Percentiles rank a stretch among this genome's conserved stretches.
Evolutionary conservation across 1,139 yeast species (phyloP).

Genomic region (Lipomyces yarrowii): DNA sequence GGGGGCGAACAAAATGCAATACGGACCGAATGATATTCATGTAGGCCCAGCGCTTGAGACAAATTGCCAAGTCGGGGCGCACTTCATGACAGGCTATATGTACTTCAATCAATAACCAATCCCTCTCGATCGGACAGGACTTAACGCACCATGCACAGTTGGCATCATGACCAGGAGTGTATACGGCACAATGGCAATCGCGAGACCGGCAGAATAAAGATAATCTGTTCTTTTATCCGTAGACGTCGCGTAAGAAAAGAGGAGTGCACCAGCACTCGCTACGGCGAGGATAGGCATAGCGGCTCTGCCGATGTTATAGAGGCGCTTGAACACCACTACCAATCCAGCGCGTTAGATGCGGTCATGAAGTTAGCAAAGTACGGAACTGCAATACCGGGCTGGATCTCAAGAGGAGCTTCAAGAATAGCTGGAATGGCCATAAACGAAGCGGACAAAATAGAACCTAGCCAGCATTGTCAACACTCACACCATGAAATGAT

Average conservation of each 20-base stretch:
- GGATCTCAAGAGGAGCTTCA: not conserved
- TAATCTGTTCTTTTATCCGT: not conserved
- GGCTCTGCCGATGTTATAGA: not conserved
- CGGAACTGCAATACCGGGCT: not conserved
- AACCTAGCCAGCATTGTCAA: not conserved
- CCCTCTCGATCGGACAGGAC: not conserved
- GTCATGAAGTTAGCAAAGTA: not conserved
- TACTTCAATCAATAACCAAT: not conserved
- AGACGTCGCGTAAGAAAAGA: not conserved
- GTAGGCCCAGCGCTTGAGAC: not conserved
- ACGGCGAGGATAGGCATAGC: not conserved
- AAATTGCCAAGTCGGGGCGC: not conserved
- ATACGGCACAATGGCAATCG: not conserved
- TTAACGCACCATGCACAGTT: not conserved
- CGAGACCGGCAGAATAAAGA: not conserved
- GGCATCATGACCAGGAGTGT: not conserved
- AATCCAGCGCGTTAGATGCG: not conserved
- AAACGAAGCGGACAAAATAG: not conserved
- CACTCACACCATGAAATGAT: not conserved
- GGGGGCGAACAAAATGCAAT: not conserved
- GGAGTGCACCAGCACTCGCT: not conserved
- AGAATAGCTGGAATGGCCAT: not conserved
- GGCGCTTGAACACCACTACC: not conserved
- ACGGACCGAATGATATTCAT: not conserved
- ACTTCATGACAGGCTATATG: not conserved